Percentiles rank a stretch among this genome's conserved stretches.
Conservation (phyloP, 208 protist species). For the Leishmania amazonensis region DNA sequence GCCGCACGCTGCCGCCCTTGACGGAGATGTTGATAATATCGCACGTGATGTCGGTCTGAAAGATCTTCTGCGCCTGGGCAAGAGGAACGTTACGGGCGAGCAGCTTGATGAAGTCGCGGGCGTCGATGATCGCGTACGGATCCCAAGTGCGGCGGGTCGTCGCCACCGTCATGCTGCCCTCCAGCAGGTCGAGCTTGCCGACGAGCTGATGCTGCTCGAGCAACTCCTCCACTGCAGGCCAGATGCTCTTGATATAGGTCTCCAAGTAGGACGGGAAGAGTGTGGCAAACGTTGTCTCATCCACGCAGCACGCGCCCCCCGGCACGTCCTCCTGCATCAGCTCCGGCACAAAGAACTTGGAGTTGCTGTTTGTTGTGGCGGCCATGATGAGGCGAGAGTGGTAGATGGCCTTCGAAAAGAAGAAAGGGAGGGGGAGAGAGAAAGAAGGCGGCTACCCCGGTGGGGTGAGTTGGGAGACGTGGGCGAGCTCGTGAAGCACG, state of each 20-base stretch:
- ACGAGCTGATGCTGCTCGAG: slow-evolving; percentile 93
- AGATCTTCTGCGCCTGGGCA: slow-evolving; percentile 96
- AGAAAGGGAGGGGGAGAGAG: slow-evolving; percentile 3
- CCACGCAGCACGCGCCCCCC: slow-evolving; percentile 89
- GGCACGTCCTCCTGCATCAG: slow-evolving; percentile 89
- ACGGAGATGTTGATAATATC: slow-evolving; percentile 99
- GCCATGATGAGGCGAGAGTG: slow-evolving; percentile 9
- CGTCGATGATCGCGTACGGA: slow-evolving; percentile 99
- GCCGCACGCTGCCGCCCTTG: slow-evolving; percentile 96
- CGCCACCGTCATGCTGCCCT: slow-evolving; percentile 97
- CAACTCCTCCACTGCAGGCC: slow-evolving; percentile 92
- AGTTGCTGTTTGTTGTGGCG: slow-evolving; percentile 27
- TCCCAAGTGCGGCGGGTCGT: slow-evolving; percentile 99
- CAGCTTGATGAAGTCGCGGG: slow-evolving; percentile 98
- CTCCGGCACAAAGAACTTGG: slow-evolving; percentile 83
- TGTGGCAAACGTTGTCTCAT: slow-evolving; percentile 96
- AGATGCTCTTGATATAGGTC: slow-evolving; percentile 96
- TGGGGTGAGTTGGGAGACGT: not conserved
- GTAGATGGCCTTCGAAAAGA: not conserved
- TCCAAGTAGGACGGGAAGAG: slow-evolving; percentile 99
- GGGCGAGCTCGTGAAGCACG: not conserved
- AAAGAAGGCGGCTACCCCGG: not conserved
- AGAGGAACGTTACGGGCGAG: slow-evolving; percentile 96
- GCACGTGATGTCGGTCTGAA: slow-evolving; percentile 97
- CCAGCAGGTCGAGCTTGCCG: slow-evolving; percentile 95